Evolutionary conservation across 345 rosid species (phyloP), one percentile per base, ranked within the genome.

Genomic region (Anastatica hierochuntica): DNA sequence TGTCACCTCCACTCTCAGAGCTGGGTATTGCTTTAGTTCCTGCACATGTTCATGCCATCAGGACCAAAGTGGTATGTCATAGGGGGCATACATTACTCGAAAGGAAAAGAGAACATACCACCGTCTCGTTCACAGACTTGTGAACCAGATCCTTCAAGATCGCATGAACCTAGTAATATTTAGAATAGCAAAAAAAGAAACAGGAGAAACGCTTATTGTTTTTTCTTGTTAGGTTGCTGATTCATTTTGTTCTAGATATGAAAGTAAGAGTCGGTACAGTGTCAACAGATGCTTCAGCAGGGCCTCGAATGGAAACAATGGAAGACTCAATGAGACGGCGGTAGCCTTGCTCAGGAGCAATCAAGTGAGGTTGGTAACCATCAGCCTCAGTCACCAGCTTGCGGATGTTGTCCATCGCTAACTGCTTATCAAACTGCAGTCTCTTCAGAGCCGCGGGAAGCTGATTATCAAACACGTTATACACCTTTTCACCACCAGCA

Each of bases 271-370:
- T 60, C 43, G 71, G 56, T 88, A 92, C 99, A 71, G 99, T 88
- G 66, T 94, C 99, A 74, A 94, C 99, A 62, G 99, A 63, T 52
- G 99, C 95, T 76, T 94, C 99, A 57, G 99, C 95, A 42, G 99
- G 99, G 70, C 99, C 99, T 71, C 92, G 77, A 63, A 94, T 88
- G 36, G 94, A 74, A 27, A 88, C 59, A 16, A 94, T 49, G 45
- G 95, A 74, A 52, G 99, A 88, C 70, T 94, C 99, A 27, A 94
- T 94, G 70, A 94, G 84, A 45, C 99, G 97, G 27, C 99, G 95
- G 64, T 94, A 94, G 36, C 99, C 99, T 72, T 94, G 99, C 53
- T 94, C 99, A 19, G 99, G 99, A 76, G 99, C 99, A 64, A 94
- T 88, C 66, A 94, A 69, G 68, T 94, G 99, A 42, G 99, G 99